A percentile compares a stretch with the other conserved stretches of the same genome.
These are phyloP conservation scores for Madurella mycetomatis DNA, from an alignment of 2,329 filamentous ascomycete species.

Conservation along the genomic window DNA sequence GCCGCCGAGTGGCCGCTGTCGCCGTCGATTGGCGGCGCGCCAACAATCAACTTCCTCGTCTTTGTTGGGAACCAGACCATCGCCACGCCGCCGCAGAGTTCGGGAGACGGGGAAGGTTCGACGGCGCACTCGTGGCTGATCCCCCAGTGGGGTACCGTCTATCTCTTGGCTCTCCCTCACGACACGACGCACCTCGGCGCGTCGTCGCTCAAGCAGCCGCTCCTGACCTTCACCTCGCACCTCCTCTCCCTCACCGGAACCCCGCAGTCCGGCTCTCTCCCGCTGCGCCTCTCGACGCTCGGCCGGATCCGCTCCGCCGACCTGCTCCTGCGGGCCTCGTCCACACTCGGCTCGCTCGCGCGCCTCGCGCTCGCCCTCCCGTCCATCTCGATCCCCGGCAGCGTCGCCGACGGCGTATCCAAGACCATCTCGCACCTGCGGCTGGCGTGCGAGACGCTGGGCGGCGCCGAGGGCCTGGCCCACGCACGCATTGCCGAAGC, in stretches of 20 bases:
- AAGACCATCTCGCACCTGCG: conserved; percentile 74
- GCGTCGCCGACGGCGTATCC: conserved; percentile 79
- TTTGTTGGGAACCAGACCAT: conserved; percentile 81
- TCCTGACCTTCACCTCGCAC: conserved; percentile 88
- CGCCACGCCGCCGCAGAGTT: conserved; percentile 29
- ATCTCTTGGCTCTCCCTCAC: conserved; percentile 49
- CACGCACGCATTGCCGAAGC: conserved; percentile 81
- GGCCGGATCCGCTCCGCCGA: conserved; percentile 81
- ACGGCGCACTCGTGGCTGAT: conserved; percentile 75
- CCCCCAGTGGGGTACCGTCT: conserved; percentile 84
- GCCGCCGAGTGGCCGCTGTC: conserved; percentile 96
- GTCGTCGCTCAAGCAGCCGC: conserved; percentile 67
- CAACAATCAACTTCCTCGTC: conserved; percentile 92
- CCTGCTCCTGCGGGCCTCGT: conserved; percentile 82
- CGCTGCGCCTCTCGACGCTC: conserved; percentile 78
- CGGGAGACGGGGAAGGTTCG: conserved; percentile 33
- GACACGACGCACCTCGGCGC: conserved; percentile 52
- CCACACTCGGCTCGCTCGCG: conserved; percentile 87
- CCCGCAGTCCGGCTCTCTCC: conserved; percentile 76
- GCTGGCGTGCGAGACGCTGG: conserved; percentile 68
- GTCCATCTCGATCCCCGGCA: conserved; percentile 84
- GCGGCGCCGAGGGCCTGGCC: conserved; percentile 62
- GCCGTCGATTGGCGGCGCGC: conserved; percentile 86
- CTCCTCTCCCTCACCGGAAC: conserved; percentile 83
- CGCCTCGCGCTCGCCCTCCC: conserved; percentile 78